Evolutionary conservation across 1,284 basidiomycete genomes (phyloP).

Genomic region (Ceratobasidium theobromae): DNA sequence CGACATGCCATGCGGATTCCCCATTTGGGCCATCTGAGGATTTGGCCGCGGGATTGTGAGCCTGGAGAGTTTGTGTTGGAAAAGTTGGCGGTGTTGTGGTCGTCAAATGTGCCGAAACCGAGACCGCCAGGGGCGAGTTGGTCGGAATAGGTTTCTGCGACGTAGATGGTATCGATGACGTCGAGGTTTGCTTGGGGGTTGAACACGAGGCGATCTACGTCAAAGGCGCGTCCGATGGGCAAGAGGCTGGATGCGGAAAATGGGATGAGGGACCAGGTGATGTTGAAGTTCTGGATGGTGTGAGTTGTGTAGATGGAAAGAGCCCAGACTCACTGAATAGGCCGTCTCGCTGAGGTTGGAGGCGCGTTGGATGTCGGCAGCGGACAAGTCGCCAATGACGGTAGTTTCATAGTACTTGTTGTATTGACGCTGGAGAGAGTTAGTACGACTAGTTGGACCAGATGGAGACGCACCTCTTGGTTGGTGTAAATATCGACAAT

Average conservation of each 20-base stretch:
- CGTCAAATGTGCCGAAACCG: conserved; percentile 24
- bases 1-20: conserved; percentile 22
- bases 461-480: conserved; percentile 1
- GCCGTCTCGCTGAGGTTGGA: not conserved
- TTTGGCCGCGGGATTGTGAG: not conserved
- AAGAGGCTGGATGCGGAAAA: conserved; percentile 21
- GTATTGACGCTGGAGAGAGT: not conserved
- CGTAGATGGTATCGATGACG: conserved; percentile 5
- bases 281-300: conserved; percentile 23
- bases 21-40: conserved; percentile 22
- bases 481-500: conserved; percentile 30
- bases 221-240: conserved; percentile 5
- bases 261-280: conserved; percentile 20
- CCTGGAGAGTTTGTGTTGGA: not conserved
- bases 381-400: conserved; percentile 11
- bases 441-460: not conserved
- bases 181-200: conserved; percentile 11
- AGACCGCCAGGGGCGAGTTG: conserved; percentile 6
- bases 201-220: not conserved
- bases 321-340: conserved; percentile 1
- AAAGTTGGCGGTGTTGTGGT: not conserved
- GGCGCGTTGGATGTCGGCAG: conserved; percentile 1
- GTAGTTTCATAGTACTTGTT: conserved; percentile 4
- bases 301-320: not conserved
- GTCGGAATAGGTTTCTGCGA: conserved; percentile 26